Evolutionary conservation across 1,284 basidiomycete genomes (phyloP).

Genomic region (Ceratobasidium papillatum): DNA sequence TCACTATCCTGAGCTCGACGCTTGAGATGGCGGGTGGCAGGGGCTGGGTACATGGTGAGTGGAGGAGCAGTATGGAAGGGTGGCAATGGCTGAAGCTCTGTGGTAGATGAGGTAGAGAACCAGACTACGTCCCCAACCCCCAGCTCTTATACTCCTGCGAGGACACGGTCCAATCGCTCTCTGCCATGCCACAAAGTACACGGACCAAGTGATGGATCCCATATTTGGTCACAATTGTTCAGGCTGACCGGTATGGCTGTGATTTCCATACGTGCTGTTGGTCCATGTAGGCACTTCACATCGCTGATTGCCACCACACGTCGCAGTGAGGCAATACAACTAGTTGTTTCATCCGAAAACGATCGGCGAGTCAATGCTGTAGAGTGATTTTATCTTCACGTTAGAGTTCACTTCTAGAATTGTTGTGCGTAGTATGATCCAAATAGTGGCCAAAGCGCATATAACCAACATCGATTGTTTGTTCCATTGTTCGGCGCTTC

Average conservation of each 20-base stretch:
- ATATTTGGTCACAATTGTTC: neutral
- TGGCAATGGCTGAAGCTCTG: neutral
- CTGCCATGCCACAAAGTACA: neutral
- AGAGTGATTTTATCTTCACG: neutral
- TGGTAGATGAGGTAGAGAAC: neutral
- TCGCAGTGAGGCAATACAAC: neutral
- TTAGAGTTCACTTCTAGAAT: neutral
- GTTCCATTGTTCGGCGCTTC: conserved; percentile 23
- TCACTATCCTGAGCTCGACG: neutral
- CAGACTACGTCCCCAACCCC: neutral
- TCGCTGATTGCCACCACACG: neutral
- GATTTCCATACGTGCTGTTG: neutral
- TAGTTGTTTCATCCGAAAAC: neutral
- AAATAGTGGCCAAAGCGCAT: conserved; percentile 29
- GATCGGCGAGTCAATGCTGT: neutral
- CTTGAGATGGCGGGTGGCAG: neutral
- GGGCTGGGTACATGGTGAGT: neutral
- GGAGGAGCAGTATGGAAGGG: neutral
- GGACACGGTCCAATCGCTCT: neutral
- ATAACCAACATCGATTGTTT: conserved; percentile 18
- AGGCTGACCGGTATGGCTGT: neutral
- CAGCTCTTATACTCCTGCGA: conserved; percentile 12
- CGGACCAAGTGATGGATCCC: neutral
- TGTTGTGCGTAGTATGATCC: neutral
- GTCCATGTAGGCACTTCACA: neutral